Percentiles rank a stretch among this genome's conserved stretches.
Evolutionary conservation across 768 basidiomycete species (phyloP).

Genomic region (Suillus occidentalis): DNA sequence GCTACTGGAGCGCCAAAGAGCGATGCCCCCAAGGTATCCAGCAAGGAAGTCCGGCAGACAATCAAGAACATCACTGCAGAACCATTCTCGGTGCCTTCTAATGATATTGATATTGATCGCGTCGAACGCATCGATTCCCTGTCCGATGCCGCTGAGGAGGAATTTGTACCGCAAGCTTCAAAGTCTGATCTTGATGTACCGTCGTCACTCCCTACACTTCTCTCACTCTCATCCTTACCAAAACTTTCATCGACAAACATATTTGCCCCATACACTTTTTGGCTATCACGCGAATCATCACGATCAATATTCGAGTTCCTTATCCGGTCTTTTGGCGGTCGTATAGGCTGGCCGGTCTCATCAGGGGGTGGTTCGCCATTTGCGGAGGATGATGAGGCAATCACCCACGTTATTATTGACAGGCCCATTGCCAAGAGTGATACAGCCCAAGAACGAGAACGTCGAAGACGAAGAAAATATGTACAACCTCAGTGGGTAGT

Average conservation of each 20-base stretch:
- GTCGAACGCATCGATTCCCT: conserved; percentile 35
- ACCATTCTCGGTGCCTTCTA: conserved; percentile 23
- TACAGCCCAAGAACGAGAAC: conserved; percentile 57
- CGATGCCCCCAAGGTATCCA: conserved; percentile 42
- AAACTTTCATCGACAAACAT: conserved; percentile 58
- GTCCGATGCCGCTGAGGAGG: conserved; percentile 47
- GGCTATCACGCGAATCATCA: conserved; percentile 90
- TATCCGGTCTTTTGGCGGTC: conserved; percentile 88
- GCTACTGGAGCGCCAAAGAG: conserved; percentile 19
- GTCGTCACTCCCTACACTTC: conserved; percentile 63
- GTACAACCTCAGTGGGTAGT: conserved; percentile 98
- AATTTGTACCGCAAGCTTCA: conserved; percentile 66
- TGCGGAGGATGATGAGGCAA: conserved; percentile 73
- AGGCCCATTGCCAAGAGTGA: conserved; percentile 65
- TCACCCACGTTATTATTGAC: conserved; percentile 96
- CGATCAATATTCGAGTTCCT: conserved; percentile 93
- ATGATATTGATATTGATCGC: conserved; percentile 39
- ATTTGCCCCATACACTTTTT: conserved; percentile 88
- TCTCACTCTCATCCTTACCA: conserved; percentile 60
- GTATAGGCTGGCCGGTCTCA: conserved; percentile 84
- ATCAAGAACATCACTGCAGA: conserved; percentile 44
- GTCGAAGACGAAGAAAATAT: conserved; percentile 71
- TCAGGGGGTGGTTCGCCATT: conserved; percentile 82
- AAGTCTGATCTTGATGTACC: conserved; percentile 45
- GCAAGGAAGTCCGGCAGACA: conserved; percentile 52